Conservation (phyloP, 164 flowering plant species). For the Macadamia tetraphylla region DNA sequence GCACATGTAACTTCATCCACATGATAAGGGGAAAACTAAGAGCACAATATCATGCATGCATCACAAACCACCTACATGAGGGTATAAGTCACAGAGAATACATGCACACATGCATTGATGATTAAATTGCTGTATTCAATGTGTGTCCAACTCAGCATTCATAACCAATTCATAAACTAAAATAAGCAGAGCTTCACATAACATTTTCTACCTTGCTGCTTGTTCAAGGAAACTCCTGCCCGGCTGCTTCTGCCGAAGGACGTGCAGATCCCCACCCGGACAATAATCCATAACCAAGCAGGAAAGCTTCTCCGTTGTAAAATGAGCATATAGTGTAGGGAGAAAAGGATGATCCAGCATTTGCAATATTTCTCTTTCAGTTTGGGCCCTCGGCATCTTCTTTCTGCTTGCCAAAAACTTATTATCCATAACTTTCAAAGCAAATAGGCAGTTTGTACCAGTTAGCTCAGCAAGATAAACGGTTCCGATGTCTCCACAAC, state of each 20-base stretch:
- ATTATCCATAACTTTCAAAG: conserved; percentile 86
- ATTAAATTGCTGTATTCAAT: neutral
- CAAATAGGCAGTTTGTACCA: conserved; percentile 60
- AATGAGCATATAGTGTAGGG: conserved; percentile 73
- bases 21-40: neutral
- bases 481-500: conserved; percentile 88
- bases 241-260: conserved; percentile 74
- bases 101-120: neutral
- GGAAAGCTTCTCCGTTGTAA: conserved; percentile 55
- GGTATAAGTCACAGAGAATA: neutral
- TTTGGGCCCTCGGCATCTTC: conserved; percentile 76
- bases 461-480: conserved; percentile 76
- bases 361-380: conserved; percentile 67
- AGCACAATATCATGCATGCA: neutral
- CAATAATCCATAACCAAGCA: conserved; percentile 87
- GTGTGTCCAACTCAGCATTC: neutral
- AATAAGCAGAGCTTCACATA: neutral
- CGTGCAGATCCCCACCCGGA: conserved; percentile 89
- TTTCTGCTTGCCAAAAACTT: conserved; percentile 67
- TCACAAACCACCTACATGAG: neutral
- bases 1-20: too few relatives aligned
- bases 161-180: neutral
- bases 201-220: conserved; percentile 53
- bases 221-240: conserved; percentile 59
- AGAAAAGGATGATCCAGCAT: conserved; percentile 87